These are phyloP conservation scores for Cnidoscolus chayamansa DNA, from an alignment of 441 rosid genomes.

Conservation along the genomic window DNA sequence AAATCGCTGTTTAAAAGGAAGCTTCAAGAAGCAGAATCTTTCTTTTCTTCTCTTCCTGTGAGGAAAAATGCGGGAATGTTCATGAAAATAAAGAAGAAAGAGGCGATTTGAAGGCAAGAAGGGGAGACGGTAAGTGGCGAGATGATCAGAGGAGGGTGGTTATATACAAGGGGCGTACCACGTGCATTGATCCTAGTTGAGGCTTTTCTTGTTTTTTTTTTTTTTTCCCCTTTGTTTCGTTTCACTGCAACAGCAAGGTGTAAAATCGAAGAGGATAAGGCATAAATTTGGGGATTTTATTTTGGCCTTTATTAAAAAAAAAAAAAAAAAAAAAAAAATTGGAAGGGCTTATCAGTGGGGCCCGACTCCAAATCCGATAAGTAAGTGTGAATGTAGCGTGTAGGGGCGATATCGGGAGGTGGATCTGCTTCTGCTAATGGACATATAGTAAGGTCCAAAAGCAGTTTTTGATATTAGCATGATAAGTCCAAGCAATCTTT, in stretches of 20 bases:
- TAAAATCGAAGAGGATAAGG: slow-evolving; percentile 20
- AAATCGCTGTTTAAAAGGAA: background rate
- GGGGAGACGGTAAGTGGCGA: background rate
- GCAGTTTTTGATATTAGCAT: slow-evolving; percentile 18
- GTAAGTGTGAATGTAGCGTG: background rate
- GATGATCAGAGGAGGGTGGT: background rate
- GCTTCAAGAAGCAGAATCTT: slow-evolving; percentile 18
- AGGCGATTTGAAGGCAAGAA: background rate
- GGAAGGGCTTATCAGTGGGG: slow-evolving; percentile 20
- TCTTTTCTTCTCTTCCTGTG: background rate
- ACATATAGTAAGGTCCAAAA: slow-evolving; percentile 17
- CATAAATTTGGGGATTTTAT: background rate
- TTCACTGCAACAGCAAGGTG: background rate
- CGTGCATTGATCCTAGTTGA: slow-evolving; percentile 29
- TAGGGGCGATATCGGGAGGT: slow-evolving; percentile 18
- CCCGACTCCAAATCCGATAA: slow-evolving; percentile 16
- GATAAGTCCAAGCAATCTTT: slow-evolving; percentile 15
- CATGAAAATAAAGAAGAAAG: background rate
- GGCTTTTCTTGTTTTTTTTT: background rate
- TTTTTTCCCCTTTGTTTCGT: background rate
- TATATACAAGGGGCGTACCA: slow-evolving; percentile 25
- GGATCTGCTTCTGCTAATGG: slow-evolving; percentile 15
- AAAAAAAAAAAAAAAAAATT: background rate
- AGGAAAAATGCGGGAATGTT: background rate
- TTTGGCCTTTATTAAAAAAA: too few relatives aligned